Evolutionary conservation across 1,284 basidiomycete species (phyloP).

Genomic region (Laetiporus sulphureus): DNA sequence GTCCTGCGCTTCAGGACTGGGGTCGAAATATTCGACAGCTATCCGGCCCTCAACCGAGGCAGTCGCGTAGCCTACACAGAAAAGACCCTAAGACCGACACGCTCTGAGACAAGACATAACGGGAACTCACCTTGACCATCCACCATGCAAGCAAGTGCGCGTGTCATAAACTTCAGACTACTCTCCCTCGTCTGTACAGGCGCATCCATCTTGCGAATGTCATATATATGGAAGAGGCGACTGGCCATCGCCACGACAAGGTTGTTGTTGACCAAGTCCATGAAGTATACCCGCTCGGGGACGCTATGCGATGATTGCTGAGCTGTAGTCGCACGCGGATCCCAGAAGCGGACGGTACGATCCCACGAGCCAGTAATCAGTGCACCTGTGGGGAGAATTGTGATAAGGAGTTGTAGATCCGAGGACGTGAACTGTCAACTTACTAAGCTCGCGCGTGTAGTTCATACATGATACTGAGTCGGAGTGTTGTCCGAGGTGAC

Average conservation of each 20-base stretch:
- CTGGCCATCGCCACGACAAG: slow-evolving; percentile 91
- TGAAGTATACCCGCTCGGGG: slow-evolving; percentile 80
- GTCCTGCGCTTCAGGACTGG: slow-evolving; percentile 67
- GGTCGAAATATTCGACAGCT: slow-evolving; percentile 96
- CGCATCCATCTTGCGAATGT: slow-evolving; percentile 67
- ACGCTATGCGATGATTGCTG: slow-evolving; percentile 61
- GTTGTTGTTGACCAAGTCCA: slow-evolving; percentile 67
- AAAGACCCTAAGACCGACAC: not conserved
- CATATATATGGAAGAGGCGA: slow-evolving; percentile 83
- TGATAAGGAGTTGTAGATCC: not conserved
- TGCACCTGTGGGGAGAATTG: slow-evolving; percentile 38
- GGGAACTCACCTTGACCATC: slow-evolving; percentile 74
- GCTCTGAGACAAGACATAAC: not conserved
- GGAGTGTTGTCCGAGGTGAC: slow-evolving; percentile 59
- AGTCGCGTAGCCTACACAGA: slow-evolving; percentile 80
- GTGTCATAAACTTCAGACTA: slow-evolving; percentile 92
- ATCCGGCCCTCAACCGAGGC: slow-evolving; percentile 95
- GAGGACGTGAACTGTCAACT: slow-evolving; percentile 17
- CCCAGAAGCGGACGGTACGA: slow-evolving; percentile 82
- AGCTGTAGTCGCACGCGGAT: slow-evolving; percentile 56
- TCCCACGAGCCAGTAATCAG: slow-evolving; percentile 92
- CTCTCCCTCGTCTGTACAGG: slow-evolving; percentile 83
- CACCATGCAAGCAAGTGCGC: slow-evolving; percentile 86
- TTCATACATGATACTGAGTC: slow-evolving; percentile 61
- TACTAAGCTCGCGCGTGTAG: slow-evolving; percentile 49